Evolutionary conservation across 2,329 filamentous ascomycete species (phyloP).

Genomic region (Cladosporium sp.): DNA sequence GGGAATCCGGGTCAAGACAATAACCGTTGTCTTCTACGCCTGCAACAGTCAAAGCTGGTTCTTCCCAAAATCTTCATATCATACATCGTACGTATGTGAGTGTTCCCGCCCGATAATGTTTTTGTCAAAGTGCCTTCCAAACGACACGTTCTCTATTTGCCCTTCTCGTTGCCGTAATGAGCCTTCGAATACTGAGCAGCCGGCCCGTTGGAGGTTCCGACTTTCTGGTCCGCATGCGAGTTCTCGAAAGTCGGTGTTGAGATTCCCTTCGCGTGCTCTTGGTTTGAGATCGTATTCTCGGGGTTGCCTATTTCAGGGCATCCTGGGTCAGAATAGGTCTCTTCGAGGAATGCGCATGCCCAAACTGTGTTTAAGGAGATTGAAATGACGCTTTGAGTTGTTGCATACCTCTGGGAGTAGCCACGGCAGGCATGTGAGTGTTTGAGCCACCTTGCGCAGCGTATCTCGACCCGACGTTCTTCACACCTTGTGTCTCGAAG

Average conservation of each 20-base stretch:
- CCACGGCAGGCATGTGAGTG: conserved; percentile 30
- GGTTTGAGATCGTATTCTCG: conserved; percentile 19
- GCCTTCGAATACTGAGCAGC: conserved; percentile 26
- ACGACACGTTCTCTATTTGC: conserved; percentile 21
- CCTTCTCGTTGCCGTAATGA: conserved; percentile 30
- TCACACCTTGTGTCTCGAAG: conserved; percentile 30
- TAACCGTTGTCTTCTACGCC: no score
- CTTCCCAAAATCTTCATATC: not conserved
- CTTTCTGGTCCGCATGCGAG: conserved; percentile 26
- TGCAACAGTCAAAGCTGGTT: no score
- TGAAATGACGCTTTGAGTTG: not conserved
- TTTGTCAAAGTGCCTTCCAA: no score
- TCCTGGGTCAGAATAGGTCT: not conserved
- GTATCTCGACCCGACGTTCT: conserved; percentile 30
- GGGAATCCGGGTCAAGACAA: no score
- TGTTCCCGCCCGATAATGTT: not conserved
- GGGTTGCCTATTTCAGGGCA: conserved; percentile 17
- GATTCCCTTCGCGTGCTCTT: conserved; percentile 26
- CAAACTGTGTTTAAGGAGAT: no score
- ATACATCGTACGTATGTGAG: not conserved
- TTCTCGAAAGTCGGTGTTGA: conserved; percentile 29
- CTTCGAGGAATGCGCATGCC: no score
- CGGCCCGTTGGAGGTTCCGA: conserved; percentile 12
- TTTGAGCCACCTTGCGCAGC: conserved; percentile 29
- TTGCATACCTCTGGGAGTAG: conserved; percentile 28